A percentile compares a stretch with the other conserved stretches of the same genome.
phyloP scores from a whole-genome alignment of 2,329 filamentous ascomycete genomes.

The Stachybotrys echinatus region DNA sequence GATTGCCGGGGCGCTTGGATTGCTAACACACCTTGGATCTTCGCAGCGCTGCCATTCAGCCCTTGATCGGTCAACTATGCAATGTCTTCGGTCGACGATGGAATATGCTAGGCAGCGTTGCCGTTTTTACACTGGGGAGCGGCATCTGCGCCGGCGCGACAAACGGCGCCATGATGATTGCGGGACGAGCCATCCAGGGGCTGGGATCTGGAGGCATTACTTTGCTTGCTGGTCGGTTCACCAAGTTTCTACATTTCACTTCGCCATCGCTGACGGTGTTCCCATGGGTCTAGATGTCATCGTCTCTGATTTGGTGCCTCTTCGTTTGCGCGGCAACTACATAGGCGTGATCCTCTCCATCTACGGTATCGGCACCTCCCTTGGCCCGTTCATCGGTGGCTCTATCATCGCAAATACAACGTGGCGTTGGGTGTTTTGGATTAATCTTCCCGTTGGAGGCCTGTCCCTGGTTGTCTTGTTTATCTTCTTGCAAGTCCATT shows the following conservation, averaged over 20 bases:
- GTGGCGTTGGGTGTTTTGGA: constrained; percentile 1
- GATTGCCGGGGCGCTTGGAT: too few relatives aligned
- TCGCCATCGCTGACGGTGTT: background rate
- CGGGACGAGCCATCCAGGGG: background rate
- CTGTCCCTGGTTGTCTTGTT: background rate
- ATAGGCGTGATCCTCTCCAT: background rate
- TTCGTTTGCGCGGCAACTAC: background rate
- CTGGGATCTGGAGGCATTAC: background rate
- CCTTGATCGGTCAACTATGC: background rate
- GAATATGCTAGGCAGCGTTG: background rate
- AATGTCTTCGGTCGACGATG: background rate
- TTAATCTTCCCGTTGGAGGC: background rate
- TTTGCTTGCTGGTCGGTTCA: background rate
- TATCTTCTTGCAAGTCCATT: background rate
- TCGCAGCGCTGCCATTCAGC: background rate
- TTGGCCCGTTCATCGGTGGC: background rate
- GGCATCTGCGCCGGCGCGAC: background rate
- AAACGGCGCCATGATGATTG: background rate
- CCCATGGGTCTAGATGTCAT: background rate
- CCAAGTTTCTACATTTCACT: background rate
- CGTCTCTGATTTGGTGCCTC: background rate
- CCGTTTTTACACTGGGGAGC: background rate
- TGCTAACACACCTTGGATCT: background rate
- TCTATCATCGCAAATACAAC: background rate
- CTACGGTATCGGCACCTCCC: background rate